Evolutionary conservation across 495 filamentous ascomycete genomes (phyloP), one percentile per base, ranked within the genome.

Genomic region (Parmelia sp.): DNA sequence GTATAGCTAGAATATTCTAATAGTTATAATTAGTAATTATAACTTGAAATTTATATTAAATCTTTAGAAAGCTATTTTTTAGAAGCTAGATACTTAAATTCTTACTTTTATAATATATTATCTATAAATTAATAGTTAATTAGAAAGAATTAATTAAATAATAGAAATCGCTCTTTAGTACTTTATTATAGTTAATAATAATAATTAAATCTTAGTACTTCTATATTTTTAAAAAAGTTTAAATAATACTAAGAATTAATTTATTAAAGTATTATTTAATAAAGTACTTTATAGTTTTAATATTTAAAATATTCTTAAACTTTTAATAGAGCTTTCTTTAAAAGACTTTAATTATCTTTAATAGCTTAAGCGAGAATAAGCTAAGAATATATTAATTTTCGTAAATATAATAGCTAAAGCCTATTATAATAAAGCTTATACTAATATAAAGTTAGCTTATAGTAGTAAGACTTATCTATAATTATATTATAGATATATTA

Each of bases 11-110:
- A 35, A 51, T 31, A 51, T 47, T 33, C n/a, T 19, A 4, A 21
- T 33, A 35, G 6, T 51, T 17, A 21, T 36, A 3, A 61, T 61
- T n/a, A 49, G 14, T 61, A 61, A 45, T 44, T 6, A 29, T 29
- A 29, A 61, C 47, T 61, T 12, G 47, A 61, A 61, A 12, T 44
- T 29, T 44, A 44, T 61, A 61, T 61, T 47, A 3, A 17, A 6
- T 1, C 47, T 61, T 47, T 61, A 44, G 5, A 10, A 33, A 21
- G 12, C 39, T 27, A 0, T 47, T 12, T 61, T 42, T 44, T 25
- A 9, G 29, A 61, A 21, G 8, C 42, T 61, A 25, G 33, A 27
- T 11, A 29, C 42, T 27, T 29, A 63, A 8, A 37, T 63, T 40
- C n/a, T 29, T 9, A 36, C 15, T 37, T 63, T 11, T 57, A 63